Evolutionary conservation across 208 protist species (phyloP).

Genomic region (Wallacemonas rigidus): DNA sequence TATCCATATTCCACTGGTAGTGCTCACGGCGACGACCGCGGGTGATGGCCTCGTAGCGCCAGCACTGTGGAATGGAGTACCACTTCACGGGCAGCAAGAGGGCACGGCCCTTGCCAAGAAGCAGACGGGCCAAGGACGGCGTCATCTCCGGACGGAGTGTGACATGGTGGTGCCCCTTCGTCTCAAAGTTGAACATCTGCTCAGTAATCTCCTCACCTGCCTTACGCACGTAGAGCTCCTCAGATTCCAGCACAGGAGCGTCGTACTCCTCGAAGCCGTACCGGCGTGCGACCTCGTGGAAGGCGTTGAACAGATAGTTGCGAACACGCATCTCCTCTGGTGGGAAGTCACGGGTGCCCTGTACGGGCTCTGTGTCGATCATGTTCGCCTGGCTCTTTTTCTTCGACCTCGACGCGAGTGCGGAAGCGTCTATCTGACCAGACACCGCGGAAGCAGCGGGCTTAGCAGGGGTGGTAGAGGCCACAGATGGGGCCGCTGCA

Average conservation of each 20-base stretch:
- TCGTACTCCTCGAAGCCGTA: constrained; percentile 97
- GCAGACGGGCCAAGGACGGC: constrained; percentile 91
- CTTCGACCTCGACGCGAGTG: constrained; percentile 77
- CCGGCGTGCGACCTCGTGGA: constrained; percentile 69
- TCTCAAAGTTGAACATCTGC: constrained; percentile 97
- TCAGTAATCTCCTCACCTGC: constrained; percentile 96
- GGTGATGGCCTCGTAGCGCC: constrained; percentile 95
- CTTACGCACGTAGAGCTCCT: constrained; percentile 94
- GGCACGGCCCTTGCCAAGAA: constrained; percentile 88
- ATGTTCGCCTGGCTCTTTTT: constrained; percentile 89
- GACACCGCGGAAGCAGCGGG: no score
- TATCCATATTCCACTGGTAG: constrained; percentile 98
- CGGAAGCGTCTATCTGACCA: constrained; percentile 18
- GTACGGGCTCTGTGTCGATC: constrained; percentile 91
- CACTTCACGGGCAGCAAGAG: constrained; percentile 94
- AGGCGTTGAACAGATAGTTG: constrained; percentile 91
- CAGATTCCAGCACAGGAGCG: constrained; percentile 93
- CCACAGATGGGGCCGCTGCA: constrained; percentile 20
- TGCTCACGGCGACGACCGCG: constrained; percentile 94
- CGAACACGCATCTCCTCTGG: constrained; percentile 94
- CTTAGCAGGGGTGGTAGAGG: no score
- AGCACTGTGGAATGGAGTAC: constrained; percentile 96
- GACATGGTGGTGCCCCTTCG: constrained; percentile 91
- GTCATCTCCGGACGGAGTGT: constrained; percentile 96
- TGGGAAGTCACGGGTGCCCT: constrained; percentile 95